These are phyloP conservation scores for Furcasterigmium furcatum DNA, from an alignment of 2,329 filamentous ascomycete species.

Conservation along the genomic window DNA sequence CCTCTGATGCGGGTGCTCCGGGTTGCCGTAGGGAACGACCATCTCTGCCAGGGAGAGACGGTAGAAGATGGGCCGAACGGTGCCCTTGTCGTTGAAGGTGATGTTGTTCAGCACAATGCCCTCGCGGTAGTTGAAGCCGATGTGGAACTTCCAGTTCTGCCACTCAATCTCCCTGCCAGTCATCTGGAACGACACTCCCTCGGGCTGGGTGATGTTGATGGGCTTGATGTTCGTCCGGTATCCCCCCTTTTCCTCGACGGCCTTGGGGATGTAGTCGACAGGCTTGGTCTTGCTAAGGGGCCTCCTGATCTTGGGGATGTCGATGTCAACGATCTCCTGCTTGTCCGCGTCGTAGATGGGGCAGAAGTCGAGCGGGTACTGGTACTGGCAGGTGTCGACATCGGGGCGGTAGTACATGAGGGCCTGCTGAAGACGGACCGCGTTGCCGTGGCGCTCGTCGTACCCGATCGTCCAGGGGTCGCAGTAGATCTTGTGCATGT, in stretches of 20 bases:
- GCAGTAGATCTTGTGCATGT: constrained; percentile 96
- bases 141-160: constrained; percentile 92
- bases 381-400: constrained; percentile 84
- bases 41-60: constrained; percentile 87
- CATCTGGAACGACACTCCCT: constrained; percentile 83
- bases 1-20: constrained; percentile 74
- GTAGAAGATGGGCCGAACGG: constrained; percentile 78
- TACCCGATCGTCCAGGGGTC: constrained; percentile 96
- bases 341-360: constrained; percentile 85
- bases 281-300: constrained; percentile 69
- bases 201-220: constrained; percentile 82
- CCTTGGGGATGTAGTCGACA: constrained; percentile 76
- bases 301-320: constrained; percentile 73
- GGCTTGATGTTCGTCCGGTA: constrained; percentile 80
- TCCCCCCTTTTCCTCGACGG: constrained; percentile 70
- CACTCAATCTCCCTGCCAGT: constrained; percentile 73
- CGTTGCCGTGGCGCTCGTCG: constrained; percentile 82
- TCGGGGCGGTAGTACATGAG: constrained; percentile 94
- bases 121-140: constrained; percentile 94
- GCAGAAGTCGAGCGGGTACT: constrained; percentile 89
- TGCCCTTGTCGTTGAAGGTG: constrained; percentile 81
- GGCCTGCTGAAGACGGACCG: constrained; percentile 80
- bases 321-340: constrained; percentile 75
- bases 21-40: constrained; percentile 87
- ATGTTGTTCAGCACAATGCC: constrained; percentile 90